Conservation (phyloP, 139 green algal species). For the Deuterostichococcus epilithicus region DNA sequence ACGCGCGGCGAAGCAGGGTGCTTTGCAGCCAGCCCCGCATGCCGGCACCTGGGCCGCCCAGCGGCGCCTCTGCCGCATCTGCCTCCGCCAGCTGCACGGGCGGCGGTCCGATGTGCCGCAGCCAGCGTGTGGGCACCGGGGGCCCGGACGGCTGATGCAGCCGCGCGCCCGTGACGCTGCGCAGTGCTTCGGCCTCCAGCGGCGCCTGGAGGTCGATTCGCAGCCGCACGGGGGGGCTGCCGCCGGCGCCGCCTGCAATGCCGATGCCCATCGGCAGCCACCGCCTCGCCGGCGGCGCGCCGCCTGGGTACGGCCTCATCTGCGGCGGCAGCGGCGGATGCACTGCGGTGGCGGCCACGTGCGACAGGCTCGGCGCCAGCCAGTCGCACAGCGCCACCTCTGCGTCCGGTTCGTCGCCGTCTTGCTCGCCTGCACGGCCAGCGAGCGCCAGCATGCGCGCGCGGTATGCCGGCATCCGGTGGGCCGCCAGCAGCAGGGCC, state of each 20-base stretch:
- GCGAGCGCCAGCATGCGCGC: neutral
- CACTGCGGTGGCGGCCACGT: neutral
- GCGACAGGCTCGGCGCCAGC: neutral
- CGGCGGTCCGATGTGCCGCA: neutral
- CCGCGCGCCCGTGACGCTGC: neutral
- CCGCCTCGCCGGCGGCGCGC: too few relatives aligned
- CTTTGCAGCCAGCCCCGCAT: neutral
- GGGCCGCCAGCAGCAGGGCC: neutral
- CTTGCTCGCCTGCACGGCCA: neutral
- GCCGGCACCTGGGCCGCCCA: too few relatives aligned
- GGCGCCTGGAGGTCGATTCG: neutral
- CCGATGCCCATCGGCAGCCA: neutral
- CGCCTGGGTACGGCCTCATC: too few relatives aligned
- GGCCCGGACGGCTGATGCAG: neutral
- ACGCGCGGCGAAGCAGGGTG: too few relatives aligned
- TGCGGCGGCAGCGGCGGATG: neutral
- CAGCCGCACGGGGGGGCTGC: neutral
- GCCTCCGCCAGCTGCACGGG: neutral
- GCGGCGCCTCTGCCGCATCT: neutral
- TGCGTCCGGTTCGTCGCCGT: neutral
- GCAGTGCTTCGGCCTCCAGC: neutral
- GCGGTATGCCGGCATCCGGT: neutral
- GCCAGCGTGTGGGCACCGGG: neutral
- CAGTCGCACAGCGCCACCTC: neutral
- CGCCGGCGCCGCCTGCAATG: too few relatives aligned